A percentile compares a stretch with the other conserved stretches of the same genome.
Conservation (phyloP, 768 basidiomycete species). For the Xerocomellus dryophilus region DNA sequence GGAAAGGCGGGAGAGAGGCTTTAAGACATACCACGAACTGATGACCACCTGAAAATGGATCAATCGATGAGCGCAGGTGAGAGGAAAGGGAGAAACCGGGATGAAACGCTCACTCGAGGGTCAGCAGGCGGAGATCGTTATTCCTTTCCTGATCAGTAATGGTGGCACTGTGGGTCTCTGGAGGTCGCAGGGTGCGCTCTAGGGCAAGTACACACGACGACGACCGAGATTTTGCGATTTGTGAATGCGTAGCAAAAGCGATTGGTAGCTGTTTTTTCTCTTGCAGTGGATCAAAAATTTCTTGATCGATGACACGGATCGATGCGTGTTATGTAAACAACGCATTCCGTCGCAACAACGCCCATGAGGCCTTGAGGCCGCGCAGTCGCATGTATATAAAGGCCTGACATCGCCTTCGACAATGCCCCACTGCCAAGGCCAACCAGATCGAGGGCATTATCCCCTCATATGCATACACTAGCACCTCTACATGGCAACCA, state of each 20-base stretch:
- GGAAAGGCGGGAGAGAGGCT: constrained; percentile 2
- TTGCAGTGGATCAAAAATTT: constrained; percentile 17
- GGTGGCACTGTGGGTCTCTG: constrained; percentile 43
- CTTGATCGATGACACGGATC: constrained; percentile 13
- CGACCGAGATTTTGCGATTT: constrained; percentile 16
- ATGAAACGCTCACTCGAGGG: constrained; percentile 59
- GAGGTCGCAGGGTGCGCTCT: constrained; percentile 34
- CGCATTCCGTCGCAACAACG: constrained; percentile 3
- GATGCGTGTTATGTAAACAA: constrained; percentile 21
- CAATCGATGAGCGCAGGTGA: constrained; percentile 16
- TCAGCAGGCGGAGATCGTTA: constrained; percentile 77
- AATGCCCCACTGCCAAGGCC: constrained; percentile 9
- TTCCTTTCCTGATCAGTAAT: constrained; percentile 79
- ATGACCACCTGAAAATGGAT: constrained; percentile 60
- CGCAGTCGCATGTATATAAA: constrained; percentile 12
- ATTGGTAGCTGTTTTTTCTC: constrained; percentile 18
- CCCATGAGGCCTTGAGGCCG: constrained; percentile 23
- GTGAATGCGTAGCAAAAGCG: constrained; percentile 20
- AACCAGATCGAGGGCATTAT: constrained; percentile 12
- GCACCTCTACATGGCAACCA: constrained; percentile 18
- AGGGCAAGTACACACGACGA: constrained; percentile 21
- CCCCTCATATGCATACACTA: constrained; percentile 13
- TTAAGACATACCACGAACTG: constrained; percentile 61
- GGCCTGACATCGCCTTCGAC: constrained; percentile 18
- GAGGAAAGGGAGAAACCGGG: constrained; percentile 15